Evolutionary conservation across 257 asterid species (phyloP).

Genomic region (Plantago major): DNA sequence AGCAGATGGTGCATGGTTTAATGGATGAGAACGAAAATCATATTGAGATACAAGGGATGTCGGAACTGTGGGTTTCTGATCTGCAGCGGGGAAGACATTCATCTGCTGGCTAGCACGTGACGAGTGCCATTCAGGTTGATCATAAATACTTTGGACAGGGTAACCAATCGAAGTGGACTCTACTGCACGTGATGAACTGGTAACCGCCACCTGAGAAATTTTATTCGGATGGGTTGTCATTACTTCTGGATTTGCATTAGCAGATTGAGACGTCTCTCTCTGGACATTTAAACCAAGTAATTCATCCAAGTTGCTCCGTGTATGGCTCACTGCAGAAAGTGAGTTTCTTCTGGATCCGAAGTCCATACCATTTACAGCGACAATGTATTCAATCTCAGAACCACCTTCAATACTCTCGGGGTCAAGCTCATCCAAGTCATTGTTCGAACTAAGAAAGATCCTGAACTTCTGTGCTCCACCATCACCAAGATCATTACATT

Average conservation of each 20-base stretch:
- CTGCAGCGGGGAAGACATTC: slow-evolving; percentile 28
- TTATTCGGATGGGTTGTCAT: slow-evolving; percentile 35
- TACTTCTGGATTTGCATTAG: slow-evolving; percentile 30
- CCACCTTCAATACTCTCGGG: slow-evolving; percentile 51
- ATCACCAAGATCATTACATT: slow-evolving; percentile 49
- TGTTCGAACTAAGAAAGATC: slow-evolving; percentile 59
- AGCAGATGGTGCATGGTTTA: slow-evolving; percentile 32
- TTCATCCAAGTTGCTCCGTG: slow-evolving; percentile 67
- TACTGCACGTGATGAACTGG: slow-evolving; percentile 36
- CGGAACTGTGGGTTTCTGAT: slow-evolving; percentile 27
- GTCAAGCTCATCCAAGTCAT: slow-evolving; percentile 68
- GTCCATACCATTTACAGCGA: slow-evolving; percentile 85
- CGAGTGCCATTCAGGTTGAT: slow-evolving; percentile 3
- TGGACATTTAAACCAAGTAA: slow-evolving; percentile 48
- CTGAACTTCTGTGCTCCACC: slow-evolving; percentile 71
- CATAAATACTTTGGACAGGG: no score
- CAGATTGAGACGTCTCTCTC: slow-evolving; percentile 40
- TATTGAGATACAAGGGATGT: slow-evolving; percentile 21
- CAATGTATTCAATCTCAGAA: slow-evolving; percentile 71
- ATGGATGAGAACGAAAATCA: slow-evolving; percentile 38
- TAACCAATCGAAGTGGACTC: slow-evolving; percentile 26
- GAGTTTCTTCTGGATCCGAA: slow-evolving; percentile 70
- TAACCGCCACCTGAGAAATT: slow-evolving; percentile 37
- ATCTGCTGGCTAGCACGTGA: slow-evolving; percentile 36
- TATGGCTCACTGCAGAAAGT: slow-evolving; percentile 41